phyloP scores from a whole-genome alignment of 345 rosid genomes.

The Moricandia moricandioides region DNA sequence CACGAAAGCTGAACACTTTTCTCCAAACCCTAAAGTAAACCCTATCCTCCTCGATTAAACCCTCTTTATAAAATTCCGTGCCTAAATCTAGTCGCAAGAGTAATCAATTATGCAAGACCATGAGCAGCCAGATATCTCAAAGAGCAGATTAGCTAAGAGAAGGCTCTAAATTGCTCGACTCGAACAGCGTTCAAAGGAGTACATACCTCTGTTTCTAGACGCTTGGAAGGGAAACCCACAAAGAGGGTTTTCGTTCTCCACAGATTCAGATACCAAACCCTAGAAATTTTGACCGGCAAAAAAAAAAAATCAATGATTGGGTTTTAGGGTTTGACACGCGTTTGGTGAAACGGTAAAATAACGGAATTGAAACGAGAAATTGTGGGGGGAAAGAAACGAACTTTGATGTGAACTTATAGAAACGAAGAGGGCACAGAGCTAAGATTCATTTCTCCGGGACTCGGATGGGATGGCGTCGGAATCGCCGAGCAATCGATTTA shows the following conservation, averaged over 20 bases:
- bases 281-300: slow-evolving; percentile 20
- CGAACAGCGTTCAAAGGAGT: background rate
- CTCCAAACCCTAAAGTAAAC: slow-evolving; percentile 19
- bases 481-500: slow-evolving; percentile 29
- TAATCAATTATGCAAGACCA: background rate
- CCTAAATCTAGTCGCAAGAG: background rate
- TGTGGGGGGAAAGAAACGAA: background rate
- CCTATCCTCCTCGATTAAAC: slow-evolving; percentile 1
- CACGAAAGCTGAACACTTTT: slow-evolving; percentile 1
- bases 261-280: slow-evolving; percentile 35
- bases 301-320: slow-evolving; percentile 9
- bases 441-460: slow-evolving; percentile 37
- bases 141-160: too few species aligned
- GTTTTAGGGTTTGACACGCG: slow-evolving; percentile 13
- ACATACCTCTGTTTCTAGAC: slow-evolving; percentile 24
- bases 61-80: background rate
- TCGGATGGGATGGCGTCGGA: slow-evolving; percentile 36
- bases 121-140: too few species aligned
- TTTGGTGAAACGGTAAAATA: slow-evolving; percentile 1
- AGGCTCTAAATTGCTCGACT: slow-evolving; percentile 3
- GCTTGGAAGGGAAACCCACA: background rate
- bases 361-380: slow-evolving; percentile 13
- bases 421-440: slow-evolving; percentile 16
- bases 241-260: background rate
- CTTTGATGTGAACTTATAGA: background rate